Conservation (phyloP, 768 basidiomycete species). For the Calvatia gigantea region DNA sequence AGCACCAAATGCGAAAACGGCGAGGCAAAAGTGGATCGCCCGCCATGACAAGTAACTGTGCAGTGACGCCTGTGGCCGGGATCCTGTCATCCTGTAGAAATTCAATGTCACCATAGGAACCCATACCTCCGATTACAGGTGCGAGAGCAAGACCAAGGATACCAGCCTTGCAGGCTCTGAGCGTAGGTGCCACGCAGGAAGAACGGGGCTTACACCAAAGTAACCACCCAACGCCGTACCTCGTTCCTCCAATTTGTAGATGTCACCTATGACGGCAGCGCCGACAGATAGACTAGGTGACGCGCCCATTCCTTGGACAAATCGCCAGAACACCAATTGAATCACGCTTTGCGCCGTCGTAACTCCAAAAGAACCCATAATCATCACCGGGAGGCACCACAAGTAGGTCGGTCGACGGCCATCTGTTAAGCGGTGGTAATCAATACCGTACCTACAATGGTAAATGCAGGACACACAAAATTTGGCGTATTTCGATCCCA, state of each 20-base stretch:
- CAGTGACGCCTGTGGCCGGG: background rate
- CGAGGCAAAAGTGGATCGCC: slow-evolving; percentile 46
- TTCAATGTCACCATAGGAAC: too few species aligned
- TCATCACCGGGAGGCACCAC: slow-evolving; percentile 53
- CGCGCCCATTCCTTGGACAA: slow-evolving; percentile 65
- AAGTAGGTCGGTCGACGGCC: slow-evolving; percentile 66
- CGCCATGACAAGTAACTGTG: slow-evolving; percentile 55
- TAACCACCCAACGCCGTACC: slow-evolving; percentile 59
- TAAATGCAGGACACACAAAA: slow-evolving; percentile 25
- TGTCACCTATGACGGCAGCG: slow-evolving; percentile 61
- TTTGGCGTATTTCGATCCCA: slow-evolving; percentile 33
- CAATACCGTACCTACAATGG: background rate
- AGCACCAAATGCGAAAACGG: slow-evolving; percentile 34
- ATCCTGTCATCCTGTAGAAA: too few species aligned
- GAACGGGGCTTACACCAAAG: slow-evolving; percentile 37
- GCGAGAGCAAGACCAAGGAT: slow-evolving; percentile 61
- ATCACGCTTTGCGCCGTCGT: slow-evolving; percentile 40
- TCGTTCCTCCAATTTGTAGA: slow-evolving; percentile 62
- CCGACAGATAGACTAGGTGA: slow-evolving; percentile 54
- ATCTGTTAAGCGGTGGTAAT: slow-evolving; percentile 35
- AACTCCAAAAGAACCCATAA: slow-evolving; percentile 59
- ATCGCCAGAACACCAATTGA: slow-evolving; percentile 55
- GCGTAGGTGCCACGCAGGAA: background rate
- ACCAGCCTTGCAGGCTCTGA: slow-evolving; percentile 33
- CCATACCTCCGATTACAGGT: slow-evolving; percentile 54